A percentile compares a stretch with the other conserved stretches of the same genome.
These are phyloP conservation scores for Podila epigama DNA, from an alignment of 192 early-diverging fungal species.

Conservation along the genomic window DNA sequence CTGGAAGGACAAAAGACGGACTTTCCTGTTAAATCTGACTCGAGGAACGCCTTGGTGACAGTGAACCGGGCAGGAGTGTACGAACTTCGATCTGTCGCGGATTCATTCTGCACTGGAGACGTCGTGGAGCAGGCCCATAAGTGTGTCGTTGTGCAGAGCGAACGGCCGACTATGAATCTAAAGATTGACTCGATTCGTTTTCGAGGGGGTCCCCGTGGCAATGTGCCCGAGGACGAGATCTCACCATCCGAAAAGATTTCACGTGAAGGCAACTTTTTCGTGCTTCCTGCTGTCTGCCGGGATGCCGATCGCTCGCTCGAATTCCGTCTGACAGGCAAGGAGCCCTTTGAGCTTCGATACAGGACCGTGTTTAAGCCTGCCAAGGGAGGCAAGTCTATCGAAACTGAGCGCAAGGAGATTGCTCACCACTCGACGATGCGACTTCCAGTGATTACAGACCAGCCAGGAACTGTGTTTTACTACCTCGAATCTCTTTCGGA, in stretches of 20 bases:
- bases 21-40: conserved; percentile 1
- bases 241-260: conserved; percentile 31
- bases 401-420: neutral
- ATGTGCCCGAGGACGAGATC: conserved; percentile 38
- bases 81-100: conserved; percentile 20
- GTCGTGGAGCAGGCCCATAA: conserved; percentile 27
- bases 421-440: conserved; percentile 41
- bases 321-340: conserved; percentile 34
- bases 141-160: conserved; percentile 31
- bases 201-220: conserved; percentile 37
- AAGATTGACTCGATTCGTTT: conserved; percentile 48
- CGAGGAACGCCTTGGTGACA: conserved; percentile 26
- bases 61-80: conserved; percentile 25
- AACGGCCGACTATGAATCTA: conserved; percentile 36
- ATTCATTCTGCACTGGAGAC: conserved; percentile 31
- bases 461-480: conserved; percentile 15
- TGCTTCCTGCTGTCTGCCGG: conserved; percentile 25
- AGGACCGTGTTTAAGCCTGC: conserved; percentile 11
- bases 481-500: conserved; percentile 27
- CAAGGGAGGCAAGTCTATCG: conserved; percentile 8
- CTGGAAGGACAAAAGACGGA: conserved; percentile 12
- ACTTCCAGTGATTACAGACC: conserved; percentile 28
- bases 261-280: conserved; percentile 14
- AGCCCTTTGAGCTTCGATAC: conserved; percentile 23
- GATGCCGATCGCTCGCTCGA: conserved; percentile 28